A percentile compares a stretch with the other conserved stretches of the same genome.
These are phyloP conservation scores for Singerocomus inundabilis DNA, from an alignment of 1,284 basidiomycete genomes.

Conservation along the genomic window DNA sequence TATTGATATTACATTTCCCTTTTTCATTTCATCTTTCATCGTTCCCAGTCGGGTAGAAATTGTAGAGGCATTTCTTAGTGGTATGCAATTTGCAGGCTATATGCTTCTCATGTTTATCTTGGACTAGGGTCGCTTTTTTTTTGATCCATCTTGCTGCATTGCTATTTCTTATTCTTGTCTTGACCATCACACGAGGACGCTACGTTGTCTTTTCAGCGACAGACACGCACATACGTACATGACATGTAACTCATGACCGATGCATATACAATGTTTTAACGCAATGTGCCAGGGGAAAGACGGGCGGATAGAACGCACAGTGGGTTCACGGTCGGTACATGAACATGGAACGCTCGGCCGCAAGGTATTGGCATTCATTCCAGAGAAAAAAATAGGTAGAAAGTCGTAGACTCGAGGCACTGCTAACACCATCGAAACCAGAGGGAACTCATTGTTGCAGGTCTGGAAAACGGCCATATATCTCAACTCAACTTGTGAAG, in stretches of 20 bases:
- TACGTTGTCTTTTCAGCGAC: not conserved
- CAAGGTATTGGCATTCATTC: too few species aligned
- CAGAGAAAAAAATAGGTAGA: too few species aligned
- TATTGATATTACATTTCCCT: not conserved
- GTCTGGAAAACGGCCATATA: too few species aligned
- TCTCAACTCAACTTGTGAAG: too few species aligned
- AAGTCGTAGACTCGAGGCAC: too few species aligned
- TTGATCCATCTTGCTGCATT: not conserved
- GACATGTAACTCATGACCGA: constrained; percentile 29
- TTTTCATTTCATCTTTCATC: too few species aligned
- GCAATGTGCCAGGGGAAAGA: too few species aligned
- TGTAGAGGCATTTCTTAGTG: constrained; percentile 16
- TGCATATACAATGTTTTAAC: constrained; percentile 22
- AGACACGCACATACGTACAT: constrained; percentile 21
- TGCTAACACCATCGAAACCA: too few species aligned
- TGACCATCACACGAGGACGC: constrained; percentile 14
- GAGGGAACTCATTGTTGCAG: too few species aligned
- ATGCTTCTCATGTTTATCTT: not conserved
- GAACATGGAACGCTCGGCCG: too few species aligned
- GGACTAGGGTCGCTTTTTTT: not conserved
- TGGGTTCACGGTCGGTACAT: too few species aligned
- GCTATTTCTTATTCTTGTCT: constrained; percentile 2
- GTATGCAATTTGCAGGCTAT: constrained; percentile 8
- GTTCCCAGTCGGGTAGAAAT: not conserved
- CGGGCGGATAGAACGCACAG: too few species aligned